Conservation (phyloP, 2,329 filamentous ascomycete species). For the Harringtonia aguacate region DNA sequence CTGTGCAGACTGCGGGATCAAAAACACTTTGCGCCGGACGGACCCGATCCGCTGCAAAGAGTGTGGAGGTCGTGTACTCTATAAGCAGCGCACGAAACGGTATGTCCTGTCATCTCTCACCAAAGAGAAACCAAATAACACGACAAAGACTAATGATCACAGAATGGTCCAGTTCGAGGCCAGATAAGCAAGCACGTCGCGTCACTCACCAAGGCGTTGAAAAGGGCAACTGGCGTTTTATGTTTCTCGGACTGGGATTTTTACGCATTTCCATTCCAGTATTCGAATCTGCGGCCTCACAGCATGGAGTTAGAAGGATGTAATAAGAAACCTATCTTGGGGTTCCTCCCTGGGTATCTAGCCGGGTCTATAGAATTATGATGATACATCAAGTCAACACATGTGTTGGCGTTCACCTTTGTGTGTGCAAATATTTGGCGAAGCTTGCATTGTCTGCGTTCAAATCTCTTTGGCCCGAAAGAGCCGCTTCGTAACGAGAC, state of each 20-base stretch:
- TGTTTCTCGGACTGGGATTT: not conserved
- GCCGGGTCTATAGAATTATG: not conserved
- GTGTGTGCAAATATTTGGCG: slow-evolving; percentile 45
- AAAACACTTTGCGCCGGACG: slow-evolving; percentile 63
- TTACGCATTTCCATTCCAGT: too few species aligned
- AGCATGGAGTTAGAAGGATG: slow-evolving; percentile 7
- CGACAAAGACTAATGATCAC: too few species aligned
- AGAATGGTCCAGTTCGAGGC: slow-evolving; percentile 99
- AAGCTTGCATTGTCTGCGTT: slow-evolving; percentile 48
- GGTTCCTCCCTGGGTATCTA: not conserved
- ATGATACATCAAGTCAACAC: not conserved
- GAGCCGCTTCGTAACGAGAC: slow-evolving; percentile 64
- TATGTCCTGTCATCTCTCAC: slow-evolving; percentile 23
- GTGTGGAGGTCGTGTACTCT: slow-evolving; percentile 90
- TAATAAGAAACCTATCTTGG: not conserved
- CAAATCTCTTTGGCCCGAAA: slow-evolving; percentile 42
- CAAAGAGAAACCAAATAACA: not conserved
- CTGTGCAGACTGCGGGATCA: slow-evolving; percentile 77
- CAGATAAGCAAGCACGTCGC: too few species aligned
- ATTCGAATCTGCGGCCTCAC: too few species aligned
- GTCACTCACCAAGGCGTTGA: not conserved
- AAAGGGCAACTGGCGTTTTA: not conserved
- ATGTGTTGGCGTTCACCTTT: slow-evolving; percentile 16
- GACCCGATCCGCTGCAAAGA: slow-evolving; percentile 82
- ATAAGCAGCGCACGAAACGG: slow-evolving; percentile 97